Percentiles rank a stretch among this genome's conserved stretches.
Conservation (phyloP, 2,329 filamentous ascomycete genomes). For the Endoconidiophora laricicola region DNA sequence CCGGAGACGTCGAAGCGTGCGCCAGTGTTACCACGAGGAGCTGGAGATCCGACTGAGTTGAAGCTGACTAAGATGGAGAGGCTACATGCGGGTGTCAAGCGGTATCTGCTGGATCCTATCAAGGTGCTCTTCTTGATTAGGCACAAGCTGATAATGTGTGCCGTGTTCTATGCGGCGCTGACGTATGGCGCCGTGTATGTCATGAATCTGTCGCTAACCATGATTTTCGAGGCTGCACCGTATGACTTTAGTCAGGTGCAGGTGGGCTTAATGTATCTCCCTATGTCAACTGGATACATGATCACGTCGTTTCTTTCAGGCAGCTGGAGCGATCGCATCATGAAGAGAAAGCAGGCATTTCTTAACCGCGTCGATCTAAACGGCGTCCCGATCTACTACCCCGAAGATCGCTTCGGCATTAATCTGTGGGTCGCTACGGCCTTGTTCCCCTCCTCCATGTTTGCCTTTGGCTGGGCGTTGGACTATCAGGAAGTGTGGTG, state of each 20-base stretch:
- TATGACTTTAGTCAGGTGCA: conserved; percentile 54
- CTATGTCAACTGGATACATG: conserved; percentile 57
- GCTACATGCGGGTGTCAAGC: conserved; percentile 36
- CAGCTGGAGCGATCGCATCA: conserved; percentile 64
- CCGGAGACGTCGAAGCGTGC: conserved; percentile 43
- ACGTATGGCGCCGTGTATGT: conserved; percentile 63
- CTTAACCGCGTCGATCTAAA: conserved; percentile 51
- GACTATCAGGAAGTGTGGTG: conserved; percentile 49
- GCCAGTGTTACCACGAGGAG: conserved; percentile 20
- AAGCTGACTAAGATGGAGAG: conserved; percentile 20
- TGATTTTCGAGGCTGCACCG: conserved; percentile 47
- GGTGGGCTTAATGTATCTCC: conserved; percentile 63
- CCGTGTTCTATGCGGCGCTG: conserved; percentile 57
- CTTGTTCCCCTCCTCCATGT: conserved; percentile 51
- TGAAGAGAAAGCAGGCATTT: conserved; percentile 57
- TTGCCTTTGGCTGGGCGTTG: conserved; percentile 65
- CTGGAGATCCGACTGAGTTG: too few relatives aligned
- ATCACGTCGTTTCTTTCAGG: conserved; percentile 52
- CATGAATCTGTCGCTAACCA: conserved; percentile 60
- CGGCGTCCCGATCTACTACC: conserved; percentile 49
- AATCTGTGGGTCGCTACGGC: conserved; percentile 63
- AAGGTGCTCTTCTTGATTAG: conserved; percentile 53
- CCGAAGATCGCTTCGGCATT: conserved; percentile 69
- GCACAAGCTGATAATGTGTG: conserved; percentile 56
- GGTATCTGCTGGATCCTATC: conserved; percentile 55